phyloP scores from a whole-genome alignment of 495 filamentous ascomycete genomes.

The Aspergillus bridgeri region DNA sequence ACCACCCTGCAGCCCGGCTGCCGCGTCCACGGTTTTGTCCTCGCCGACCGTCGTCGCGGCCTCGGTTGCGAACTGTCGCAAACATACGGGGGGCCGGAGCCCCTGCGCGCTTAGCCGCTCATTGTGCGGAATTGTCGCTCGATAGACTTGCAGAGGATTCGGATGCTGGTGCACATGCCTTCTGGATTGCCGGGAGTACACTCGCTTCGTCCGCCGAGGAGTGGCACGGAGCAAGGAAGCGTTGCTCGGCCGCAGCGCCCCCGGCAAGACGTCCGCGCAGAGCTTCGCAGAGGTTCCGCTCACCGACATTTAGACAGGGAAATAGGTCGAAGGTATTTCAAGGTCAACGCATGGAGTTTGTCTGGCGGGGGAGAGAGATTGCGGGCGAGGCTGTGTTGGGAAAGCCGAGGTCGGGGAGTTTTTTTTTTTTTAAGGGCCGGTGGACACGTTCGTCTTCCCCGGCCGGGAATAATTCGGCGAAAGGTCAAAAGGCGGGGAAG shows the following conservation, averaged over 20 bases:
- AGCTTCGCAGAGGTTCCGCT: constrained; percentile 33
- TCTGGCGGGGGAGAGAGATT: background rate
- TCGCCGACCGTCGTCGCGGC: constrained; percentile 4
- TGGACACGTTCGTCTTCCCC: constrained; percentile 1
- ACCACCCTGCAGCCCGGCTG: constrained; percentile 42
- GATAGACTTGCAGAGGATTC: background rate
- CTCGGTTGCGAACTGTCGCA: constrained; percentile 19
- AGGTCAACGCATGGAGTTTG: background rate
- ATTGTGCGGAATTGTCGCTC: background rate
- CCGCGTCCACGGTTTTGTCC: constrained; percentile 1
- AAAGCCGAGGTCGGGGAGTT: background rate
- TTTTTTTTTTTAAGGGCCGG: background rate
- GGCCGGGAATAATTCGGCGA: constrained; percentile 10
- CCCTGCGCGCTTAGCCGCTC: background rate
- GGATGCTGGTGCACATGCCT: constrained; percentile 10
- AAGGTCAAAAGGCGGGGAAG: constrained; percentile 4
- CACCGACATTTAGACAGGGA: constrained; percentile 19
- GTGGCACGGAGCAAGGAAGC: constrained; percentile 17
- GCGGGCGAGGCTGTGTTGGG: background rate
- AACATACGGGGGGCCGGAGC: background rate
- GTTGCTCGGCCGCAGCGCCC: constrained; percentile 27
- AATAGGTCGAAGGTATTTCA: background rate
- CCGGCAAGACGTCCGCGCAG: constrained; percentile 33
- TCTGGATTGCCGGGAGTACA: constrained; percentile 11
- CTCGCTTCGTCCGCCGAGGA: constrained; percentile 15